Evolutionary conservation across 2,329 filamentous ascomycete genomes (phyloP).

Genomic region (Aspergillus brasiliensis): DNA sequence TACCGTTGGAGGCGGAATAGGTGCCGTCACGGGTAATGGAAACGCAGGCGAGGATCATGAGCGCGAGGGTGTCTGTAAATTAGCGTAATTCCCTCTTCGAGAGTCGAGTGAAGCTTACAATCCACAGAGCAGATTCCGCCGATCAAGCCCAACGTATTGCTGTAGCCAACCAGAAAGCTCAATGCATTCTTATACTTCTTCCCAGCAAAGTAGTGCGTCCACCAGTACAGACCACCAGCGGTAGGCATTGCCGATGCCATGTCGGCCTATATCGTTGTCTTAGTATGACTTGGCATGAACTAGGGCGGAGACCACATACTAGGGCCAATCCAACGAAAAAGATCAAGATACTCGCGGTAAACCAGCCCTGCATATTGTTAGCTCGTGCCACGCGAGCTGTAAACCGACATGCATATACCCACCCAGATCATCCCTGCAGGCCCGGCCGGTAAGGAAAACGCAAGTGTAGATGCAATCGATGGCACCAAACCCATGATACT

Average conservation of each 20-base stretch:
- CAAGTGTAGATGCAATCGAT: constrained; percentile 61
- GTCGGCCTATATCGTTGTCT: constrained; percentile 43
- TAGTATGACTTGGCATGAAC: neutral
- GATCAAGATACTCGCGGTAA: constrained; percentile 59
- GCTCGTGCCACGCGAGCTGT: neutral
- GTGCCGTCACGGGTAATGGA: constrained; percentile 59
- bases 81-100: neutral
- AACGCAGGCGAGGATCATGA: constrained; percentile 55
- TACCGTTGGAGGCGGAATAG: constrained; percentile 58
- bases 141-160: constrained; percentile 63
- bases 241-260: constrained; percentile 60
- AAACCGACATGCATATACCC: constrained; percentile 11
- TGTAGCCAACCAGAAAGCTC: constrained; percentile 63
- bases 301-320: constrained; percentile 39
- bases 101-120: constrained; percentile 37
- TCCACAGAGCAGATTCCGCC: constrained; percentile 65
- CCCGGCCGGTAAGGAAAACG: constrained; percentile 62
- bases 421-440: constrained; percentile 65
- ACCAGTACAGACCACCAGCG: constrained; percentile 60
- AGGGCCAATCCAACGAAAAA: constrained; percentile 63
- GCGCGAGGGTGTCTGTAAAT: constrained; percentile 31
- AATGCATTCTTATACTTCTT: constrained; percentile 58
- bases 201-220: constrained; percentile 62
- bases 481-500: constrained; percentile 64
- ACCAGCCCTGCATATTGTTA: constrained; percentile 51